Evolutionary conservation across 2,329 filamentous ascomycete species (phyloP), one percentile per base, ranked within the genome.

Genomic region (Chaetomium globosum): DNA sequence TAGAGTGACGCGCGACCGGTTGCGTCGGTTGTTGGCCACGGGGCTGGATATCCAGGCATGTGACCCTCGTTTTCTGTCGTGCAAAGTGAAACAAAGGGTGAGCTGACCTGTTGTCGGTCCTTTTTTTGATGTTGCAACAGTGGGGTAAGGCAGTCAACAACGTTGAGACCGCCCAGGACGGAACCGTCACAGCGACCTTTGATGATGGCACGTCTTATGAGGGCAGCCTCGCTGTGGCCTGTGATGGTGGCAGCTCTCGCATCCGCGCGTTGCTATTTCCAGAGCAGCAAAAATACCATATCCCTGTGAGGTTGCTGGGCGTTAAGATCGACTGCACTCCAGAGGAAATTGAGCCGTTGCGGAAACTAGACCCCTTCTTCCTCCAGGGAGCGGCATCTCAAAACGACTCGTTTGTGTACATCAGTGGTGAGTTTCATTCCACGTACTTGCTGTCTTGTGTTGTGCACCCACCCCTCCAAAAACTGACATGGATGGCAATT

Each of bases 371-470:
- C 61, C 80, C 84, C 0, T 83, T 81, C 51, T 83, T 86, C 58
- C 77, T 86, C 23, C 83, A 86, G 59, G 84, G 84, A 0, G 79
- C 80, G 0, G 79, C 85, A 46, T 83, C 84, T 0, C 73, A 77
- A 30, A 81, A 83, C 4, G 78, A 83, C 51, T 78, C 79, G 0
- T 87, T 82, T 70, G 71, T 84, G 21, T 87, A 82, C 70, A 81
- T 85, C 64, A 84, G 82, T 59, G 74, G 81, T 83, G 69, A 64
- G 79, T 48, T 7, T 13, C 13, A 19, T 9, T n/a, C 8, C 3
- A 28, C 7, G 10, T 4, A 3, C 48, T 12, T 56, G 31, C 21
- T 52, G 28, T 36, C 19, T n/a, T n/a, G 0, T 10, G 39, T 16
- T 8, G 31, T 31, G 31, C 31, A 31, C 30, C 8, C 30, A 31